phyloP scores from a whole-genome alignment of 2,329 filamentous ascomycete genomes.

The Fusarium sp. region DNA sequence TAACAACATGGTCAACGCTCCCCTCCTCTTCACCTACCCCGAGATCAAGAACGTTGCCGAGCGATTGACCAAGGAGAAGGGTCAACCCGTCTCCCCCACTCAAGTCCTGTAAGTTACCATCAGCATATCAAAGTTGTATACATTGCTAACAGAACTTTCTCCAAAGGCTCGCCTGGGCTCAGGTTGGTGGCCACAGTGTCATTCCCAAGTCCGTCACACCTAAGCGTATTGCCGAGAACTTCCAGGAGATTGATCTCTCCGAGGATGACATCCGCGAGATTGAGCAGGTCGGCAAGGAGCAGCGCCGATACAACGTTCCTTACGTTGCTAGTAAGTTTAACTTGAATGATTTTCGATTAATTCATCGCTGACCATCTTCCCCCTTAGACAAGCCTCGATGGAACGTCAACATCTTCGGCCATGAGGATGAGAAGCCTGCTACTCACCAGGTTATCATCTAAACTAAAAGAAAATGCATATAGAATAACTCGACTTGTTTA shows the following conservation, averaged over 20 bases:
- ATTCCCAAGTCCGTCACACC: conserved; percentile 82
- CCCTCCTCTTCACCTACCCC: conserved; percentile 69
- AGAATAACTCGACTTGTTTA: no score
- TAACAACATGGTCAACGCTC: conserved; percentile 59
- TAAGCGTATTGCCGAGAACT: conserved; percentile 77
- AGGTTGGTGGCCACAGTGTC: conserved; percentile 74
- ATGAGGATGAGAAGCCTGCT: conserved; percentile 18
- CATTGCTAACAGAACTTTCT: neutral
- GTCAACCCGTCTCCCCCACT: conserved; percentile 56
- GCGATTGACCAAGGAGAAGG: conserved; percentile 51
- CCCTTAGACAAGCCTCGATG: conserved; percentile 21
- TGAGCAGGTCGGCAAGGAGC: conserved; percentile 20
- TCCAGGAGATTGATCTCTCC: conserved; percentile 73
- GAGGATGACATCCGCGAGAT: conserved; percentile 53
- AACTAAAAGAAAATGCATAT: conserved; percentile 1
- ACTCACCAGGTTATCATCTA: conserved; percentile 16
- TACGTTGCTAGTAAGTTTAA: conserved; percentile 12
- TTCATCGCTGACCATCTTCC: neutral
- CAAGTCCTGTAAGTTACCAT: conserved; percentile 53
- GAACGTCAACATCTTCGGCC: conserved; percentile 16
- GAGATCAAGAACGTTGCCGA: conserved; percentile 69
- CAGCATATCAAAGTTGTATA: fast-evolving
- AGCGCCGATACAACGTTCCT: conserved; percentile 27
- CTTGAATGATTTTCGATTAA: neutral
- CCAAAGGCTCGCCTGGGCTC: conserved; percentile 63